These are phyloP conservation scores for Lasiodiplodia theobromae DNA, from an alignment of 2,329 filamentous ascomycete species.

Conservation along the genomic window DNA sequence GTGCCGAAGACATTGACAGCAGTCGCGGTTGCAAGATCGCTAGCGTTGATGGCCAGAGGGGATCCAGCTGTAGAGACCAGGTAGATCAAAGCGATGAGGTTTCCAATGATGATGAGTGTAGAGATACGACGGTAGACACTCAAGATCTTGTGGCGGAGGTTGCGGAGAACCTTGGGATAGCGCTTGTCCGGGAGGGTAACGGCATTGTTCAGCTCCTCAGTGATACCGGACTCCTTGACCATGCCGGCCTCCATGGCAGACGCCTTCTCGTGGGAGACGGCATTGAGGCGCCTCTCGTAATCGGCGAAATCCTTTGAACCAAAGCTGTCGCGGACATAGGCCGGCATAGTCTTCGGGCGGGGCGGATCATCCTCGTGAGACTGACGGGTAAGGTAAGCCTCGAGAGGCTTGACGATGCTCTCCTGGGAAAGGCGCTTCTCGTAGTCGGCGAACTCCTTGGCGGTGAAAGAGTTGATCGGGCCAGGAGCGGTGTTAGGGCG, in stretches of 20 bases:
- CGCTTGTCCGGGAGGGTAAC: conserved; percentile 30
- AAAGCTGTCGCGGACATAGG: background rate
- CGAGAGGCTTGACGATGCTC: background rate
- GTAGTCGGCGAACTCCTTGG: conserved; percentile 19
- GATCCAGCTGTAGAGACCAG: conserved; percentile 28
- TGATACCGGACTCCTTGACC: background rate
- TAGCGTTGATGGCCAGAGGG: conserved; percentile 31
- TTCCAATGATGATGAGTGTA: conserved; percentile 49
- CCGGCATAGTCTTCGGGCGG: conserved; percentile 5
- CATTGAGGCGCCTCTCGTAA: conserved; percentile 22
- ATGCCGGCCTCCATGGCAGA: conserved; percentile 6
- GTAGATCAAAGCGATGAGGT: conserved; percentile 40
- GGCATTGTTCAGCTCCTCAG: background rate
- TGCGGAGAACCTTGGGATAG: conserved; percentile 32
- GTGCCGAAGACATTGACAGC: conserved; percentile 43
- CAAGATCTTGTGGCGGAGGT: conserved; percentile 31
- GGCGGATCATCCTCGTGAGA: background rate
- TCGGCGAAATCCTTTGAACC: conserved; percentile 19
- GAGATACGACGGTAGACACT: conserved; percentile 53
- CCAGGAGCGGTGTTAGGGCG: conserved; percentile 2
- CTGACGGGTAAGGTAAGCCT: background rate
- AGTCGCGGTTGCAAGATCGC: conserved; percentile 39
- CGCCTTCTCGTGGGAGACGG: background rate
- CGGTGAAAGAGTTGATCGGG: conserved; percentile 16
- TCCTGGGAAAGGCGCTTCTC: conserved; percentile 23